These are phyloP conservation scores for Colletotrichum sp. DNA, from an alignment of 2,329 filamentous ascomycete genomes.

Conservation along the genomic window DNA sequence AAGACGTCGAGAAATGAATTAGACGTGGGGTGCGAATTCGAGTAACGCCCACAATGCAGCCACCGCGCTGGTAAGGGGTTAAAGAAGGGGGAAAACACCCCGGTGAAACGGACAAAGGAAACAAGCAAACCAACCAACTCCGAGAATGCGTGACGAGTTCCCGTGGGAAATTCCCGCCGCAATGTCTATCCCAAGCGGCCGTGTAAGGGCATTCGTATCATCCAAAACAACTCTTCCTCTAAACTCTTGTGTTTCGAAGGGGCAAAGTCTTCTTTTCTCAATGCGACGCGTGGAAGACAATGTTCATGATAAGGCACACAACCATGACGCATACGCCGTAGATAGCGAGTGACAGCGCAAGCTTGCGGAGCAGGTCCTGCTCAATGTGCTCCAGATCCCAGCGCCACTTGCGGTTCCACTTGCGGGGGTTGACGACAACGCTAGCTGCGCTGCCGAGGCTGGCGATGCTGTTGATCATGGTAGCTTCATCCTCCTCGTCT, in stretches of 20 bases:
- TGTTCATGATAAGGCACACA: slow-evolving; percentile 84
- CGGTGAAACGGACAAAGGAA: not conserved
- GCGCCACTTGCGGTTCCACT: slow-evolving; percentile 61
- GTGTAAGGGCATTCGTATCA: not conserved
- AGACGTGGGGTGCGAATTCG: not conserved
- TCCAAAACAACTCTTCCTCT: slow-evolving; percentile 7
- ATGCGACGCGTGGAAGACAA: slow-evolving; percentile 74
- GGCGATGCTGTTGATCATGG: slow-evolving; percentile 49
- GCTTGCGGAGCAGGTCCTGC: slow-evolving; percentile 69
- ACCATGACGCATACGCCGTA: slow-evolving; percentile 92
- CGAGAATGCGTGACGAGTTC: not conserved
- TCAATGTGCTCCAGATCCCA: slow-evolving; percentile 69
- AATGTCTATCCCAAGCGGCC: slow-evolving; percentile 5
- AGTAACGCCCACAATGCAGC: slow-evolving; percentile 5
- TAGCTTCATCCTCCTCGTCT: slow-evolving; percentile 46
- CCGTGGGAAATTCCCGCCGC: not conserved
- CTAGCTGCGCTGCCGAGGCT: slow-evolving; percentile 49
- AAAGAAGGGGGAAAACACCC: not conserved
- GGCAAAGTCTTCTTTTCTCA: slow-evolving; percentile 34
- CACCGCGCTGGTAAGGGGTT: slow-evolving; percentile 1
- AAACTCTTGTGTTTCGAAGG: not conserved
- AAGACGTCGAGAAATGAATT: not conserved
- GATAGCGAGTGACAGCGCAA: slow-evolving; percentile 76
- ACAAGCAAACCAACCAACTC: not conserved
- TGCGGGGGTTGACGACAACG: slow-evolving; percentile 37